A percentile compares a stretch with the other conserved stretches of the same genome.
These are phyloP conservation scores for Xylaria venustula DNA, from an alignment of 495 filamentous ascomycete species.

Conservation along the genomic window DNA sequence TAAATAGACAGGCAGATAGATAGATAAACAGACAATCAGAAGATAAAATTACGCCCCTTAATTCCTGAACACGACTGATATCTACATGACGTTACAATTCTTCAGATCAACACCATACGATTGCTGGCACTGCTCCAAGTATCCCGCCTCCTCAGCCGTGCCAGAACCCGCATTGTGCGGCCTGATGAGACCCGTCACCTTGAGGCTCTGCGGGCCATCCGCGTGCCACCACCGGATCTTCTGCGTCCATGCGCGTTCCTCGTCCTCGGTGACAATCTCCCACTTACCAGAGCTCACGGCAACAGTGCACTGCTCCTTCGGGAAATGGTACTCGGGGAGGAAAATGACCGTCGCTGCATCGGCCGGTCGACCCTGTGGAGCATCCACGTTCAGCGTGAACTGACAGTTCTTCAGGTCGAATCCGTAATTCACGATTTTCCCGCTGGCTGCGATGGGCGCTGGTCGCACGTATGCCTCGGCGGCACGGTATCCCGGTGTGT, in stretches of 20 bases:
- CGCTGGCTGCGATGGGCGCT: constrained; percentile 72
- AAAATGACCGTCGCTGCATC: constrained; percentile 78
- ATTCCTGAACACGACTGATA: too few species aligned
- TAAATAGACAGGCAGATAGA: too few species aligned
- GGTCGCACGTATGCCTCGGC: constrained; percentile 91
- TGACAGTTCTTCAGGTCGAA: constrained; percentile 77
- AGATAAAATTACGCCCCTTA: too few species aligned
- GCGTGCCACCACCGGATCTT: constrained; percentile 87
- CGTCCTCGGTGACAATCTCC: constrained; percentile 72
- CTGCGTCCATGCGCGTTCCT: constrained; percentile 65
- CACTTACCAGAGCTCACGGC: constrained; percentile 84
- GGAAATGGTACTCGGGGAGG: constrained; percentile 92
- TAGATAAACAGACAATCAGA: too few species aligned
- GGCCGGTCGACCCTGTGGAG: constrained; percentile 48
- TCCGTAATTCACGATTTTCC: constrained; percentile 61
- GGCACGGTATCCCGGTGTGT: constrained; percentile 73
- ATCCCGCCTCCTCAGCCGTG: constrained; percentile 43
- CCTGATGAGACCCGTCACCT: constrained; percentile 67
- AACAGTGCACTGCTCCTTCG: constrained; percentile 63
- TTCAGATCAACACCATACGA: constrained; percentile 31
- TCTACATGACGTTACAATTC: constrained; percentile 44
- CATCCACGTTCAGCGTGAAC: constrained; percentile 68
- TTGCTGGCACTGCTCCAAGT: constrained; percentile 47
- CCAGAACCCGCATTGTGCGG: constrained; percentile 36
- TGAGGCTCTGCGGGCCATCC: constrained; percentile 77